Conservation (phyloP, 2,329 filamentous ascomycete genomes). For the Alternaria atra region DNA sequence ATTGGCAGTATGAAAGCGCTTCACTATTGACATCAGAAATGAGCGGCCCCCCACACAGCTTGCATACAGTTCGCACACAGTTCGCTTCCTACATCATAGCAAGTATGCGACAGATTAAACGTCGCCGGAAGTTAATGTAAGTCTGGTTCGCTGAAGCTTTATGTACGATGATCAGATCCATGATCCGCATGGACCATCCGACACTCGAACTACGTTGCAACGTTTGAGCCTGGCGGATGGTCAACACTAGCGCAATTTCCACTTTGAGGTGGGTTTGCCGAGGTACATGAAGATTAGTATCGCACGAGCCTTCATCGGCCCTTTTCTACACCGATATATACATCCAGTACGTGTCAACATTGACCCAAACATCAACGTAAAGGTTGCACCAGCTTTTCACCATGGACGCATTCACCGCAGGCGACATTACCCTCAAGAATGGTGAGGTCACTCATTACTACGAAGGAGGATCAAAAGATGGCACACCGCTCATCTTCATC, state of each 20-base stretch:
- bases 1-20: not conserved
- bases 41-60: no score
- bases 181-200: not conserved
- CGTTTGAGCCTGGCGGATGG: no score
- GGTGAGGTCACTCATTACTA: conserved; percentile 37
- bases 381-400: not conserved
- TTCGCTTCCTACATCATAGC: no score
- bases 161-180: accelerated
- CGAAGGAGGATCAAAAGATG: conserved; percentile 30
- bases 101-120: no score
- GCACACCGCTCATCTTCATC: conserved; percentile 37
- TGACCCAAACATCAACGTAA: not conserved
- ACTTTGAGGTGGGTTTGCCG: not conserved
- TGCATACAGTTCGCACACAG: no score
- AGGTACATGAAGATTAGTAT: not conserved
- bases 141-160: not conserved
- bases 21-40: not conserved
- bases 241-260: not conserved
- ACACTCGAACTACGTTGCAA: no score
- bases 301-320: not conserved
- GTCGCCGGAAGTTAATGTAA: no score
- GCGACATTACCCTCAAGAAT: conserved; percentile 31
- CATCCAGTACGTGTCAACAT: not conserved
- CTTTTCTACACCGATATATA: not conserved
- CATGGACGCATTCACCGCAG: conserved; percentile 26